These are phyloP conservation scores for Citrullus mucosospermus DNA, from an alignment of 306 rosid genomes.

Conservation along the genomic window DNA sequence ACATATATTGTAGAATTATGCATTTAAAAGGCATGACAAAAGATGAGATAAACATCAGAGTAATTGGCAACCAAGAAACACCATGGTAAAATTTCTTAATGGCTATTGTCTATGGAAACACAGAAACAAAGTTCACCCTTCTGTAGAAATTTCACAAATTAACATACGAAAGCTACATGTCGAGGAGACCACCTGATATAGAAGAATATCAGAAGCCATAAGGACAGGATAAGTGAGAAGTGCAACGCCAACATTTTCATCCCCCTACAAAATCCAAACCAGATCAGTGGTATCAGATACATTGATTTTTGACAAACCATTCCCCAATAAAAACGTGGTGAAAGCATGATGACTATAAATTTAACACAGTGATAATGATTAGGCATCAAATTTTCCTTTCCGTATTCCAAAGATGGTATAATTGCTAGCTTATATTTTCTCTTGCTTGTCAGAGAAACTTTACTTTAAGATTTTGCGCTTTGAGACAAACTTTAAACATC, in stretches of 20 bases:
- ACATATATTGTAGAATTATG: background rate
- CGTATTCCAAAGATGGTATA: background rate
- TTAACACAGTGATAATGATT: background rate
- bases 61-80: background rate
- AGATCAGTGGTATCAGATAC: conserved; percentile 5
- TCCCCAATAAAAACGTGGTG: background rate
- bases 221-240: conserved; percentile 96
- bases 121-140: background rate
- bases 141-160: background rate
- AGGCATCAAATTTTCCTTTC: background rate
- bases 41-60: background rate
- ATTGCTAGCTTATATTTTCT: background rate
- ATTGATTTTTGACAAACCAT: background rate
- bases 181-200: conserved; percentile 63
- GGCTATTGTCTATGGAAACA: background rate
- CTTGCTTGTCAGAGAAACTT: background rate
- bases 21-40: background rate
- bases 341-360: background rate
- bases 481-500: background rate
- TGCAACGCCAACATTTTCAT: conserved; percentile 91
- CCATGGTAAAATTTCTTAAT: background rate
- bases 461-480: background rate
- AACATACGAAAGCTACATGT: conserved; percentile 6
- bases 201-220: conserved; percentile 97
- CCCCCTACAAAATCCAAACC: conserved; percentile 53